phyloP scores from a whole-genome alignment of 352 stramenopile species.

The Pythium utonaiense region DNA sequence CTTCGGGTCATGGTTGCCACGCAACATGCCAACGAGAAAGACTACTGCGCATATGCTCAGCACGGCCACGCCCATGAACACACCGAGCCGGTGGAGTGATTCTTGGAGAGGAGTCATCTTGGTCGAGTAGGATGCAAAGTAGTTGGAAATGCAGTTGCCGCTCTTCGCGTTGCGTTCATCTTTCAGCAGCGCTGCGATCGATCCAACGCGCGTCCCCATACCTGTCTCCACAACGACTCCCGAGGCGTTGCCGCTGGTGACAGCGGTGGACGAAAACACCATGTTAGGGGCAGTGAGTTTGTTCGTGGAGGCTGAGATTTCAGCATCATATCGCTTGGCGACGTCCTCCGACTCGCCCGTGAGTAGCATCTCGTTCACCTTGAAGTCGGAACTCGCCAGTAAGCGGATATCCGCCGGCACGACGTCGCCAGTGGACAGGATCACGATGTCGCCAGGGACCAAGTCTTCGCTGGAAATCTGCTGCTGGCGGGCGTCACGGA shows the following conservation, averaged over 20 bases:
- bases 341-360: conserved; percentile 72
- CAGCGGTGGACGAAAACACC: conserved; percentile 77
- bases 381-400: conserved; percentile 43
- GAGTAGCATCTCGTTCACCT: conserved; percentile 82
- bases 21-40: conserved; percentile 72
- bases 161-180: conserved; percentile 44
- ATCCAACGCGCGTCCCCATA: conserved; percentile 23
- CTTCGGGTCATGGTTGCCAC: conserved; percentile 42
- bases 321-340: conserved; percentile 22
- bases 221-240: conserved; percentile 19
- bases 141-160: conserved; percentile 19
- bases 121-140: conserved; percentile 28
- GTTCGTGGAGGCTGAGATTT: background rate
- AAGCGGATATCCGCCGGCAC: conserved; percentile 78
- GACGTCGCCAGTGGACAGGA: conserved; percentile 66
- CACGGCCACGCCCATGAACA: conserved; percentile 81
- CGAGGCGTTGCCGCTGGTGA: conserved; percentile 29
- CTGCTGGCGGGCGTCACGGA: conserved; percentile 25
- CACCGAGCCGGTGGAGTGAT: conserved; percentile 91
- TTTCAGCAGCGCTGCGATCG: conserved; percentile 23
- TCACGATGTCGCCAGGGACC: conserved; percentile 41
- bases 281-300: conserved; percentile 49
- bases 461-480: conserved; percentile 31
- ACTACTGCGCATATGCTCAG: conserved; percentile 86
- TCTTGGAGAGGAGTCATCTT: conserved; percentile 85